Percentiles rank a stretch among this genome's conserved stretches.
Evolutionary conservation across 192 early-diverging fungal species (phyloP).

Genomic region (Gaertneriomyces sp.): DNA sequence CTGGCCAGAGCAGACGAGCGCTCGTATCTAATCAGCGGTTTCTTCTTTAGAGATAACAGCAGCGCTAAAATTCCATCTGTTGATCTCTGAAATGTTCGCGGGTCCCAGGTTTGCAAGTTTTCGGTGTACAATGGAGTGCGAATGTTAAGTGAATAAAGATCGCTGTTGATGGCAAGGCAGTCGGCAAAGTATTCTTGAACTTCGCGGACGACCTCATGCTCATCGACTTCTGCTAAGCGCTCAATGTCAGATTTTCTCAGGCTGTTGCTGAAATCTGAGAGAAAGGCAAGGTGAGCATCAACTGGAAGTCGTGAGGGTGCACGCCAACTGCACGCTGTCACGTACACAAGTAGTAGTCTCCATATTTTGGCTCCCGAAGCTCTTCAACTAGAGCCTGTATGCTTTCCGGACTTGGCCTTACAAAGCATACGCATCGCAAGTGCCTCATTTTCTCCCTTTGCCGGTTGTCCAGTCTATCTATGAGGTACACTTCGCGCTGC

Average conservation of each 20-base stretch:
- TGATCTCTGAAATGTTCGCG: slow-evolving; percentile 65
- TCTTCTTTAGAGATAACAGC: slow-evolving; percentile 83
- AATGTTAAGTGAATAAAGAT: slow-evolving; percentile 78
- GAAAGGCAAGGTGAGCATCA: slow-evolving; percentile 12
- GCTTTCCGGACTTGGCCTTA: slow-evolving; percentile 79
- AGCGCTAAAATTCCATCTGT: slow-evolving; percentile 76
- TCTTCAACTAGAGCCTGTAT: slow-evolving; percentile 87
- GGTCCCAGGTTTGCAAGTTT: slow-evolving; percentile 71
- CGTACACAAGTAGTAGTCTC: slow-evolving; percentile 93
- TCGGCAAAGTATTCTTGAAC: slow-evolving; percentile 97
- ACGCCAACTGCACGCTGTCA: background rate
- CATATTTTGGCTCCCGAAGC: slow-evolving; percentile 85
- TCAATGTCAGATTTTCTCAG: slow-evolving; percentile 88
- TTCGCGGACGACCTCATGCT: slow-evolving; percentile 89
- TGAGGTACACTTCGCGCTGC: slow-evolving; percentile 87
- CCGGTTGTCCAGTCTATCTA: slow-evolving; percentile 86
- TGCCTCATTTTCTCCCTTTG: slow-evolving; percentile 89
- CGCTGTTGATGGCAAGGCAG: slow-evolving; percentile 76
- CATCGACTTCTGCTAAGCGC: slow-evolving; percentile 91
- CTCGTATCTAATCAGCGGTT: slow-evolving; percentile 89
- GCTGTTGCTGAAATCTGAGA: slow-evolving; percentile 87
- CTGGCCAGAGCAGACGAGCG: slow-evolving; percentile 75
- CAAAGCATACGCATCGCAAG: slow-evolving; percentile 90
- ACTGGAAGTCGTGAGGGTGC: background rate
- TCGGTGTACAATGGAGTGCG: slow-evolving; percentile 69